phyloP scores from a whole-genome alignment of 192 early-diverging fungal genomes.

The Coemansia asiatica region DNA sequence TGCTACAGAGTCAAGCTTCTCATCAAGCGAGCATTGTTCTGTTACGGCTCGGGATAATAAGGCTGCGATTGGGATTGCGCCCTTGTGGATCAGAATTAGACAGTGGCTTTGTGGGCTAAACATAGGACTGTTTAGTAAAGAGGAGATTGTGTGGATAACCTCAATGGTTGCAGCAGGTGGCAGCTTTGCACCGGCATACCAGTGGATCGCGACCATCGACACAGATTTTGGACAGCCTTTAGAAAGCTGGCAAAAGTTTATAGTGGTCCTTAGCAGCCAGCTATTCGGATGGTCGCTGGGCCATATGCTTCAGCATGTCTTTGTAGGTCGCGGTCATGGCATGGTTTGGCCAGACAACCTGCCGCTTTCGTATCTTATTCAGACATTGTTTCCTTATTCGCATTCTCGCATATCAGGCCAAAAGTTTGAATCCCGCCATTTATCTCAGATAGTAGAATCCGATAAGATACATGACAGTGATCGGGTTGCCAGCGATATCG shows the following conservation, averaged over 20 bases:
- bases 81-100: background rate
- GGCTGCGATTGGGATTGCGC: too few species aligned
- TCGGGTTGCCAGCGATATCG: background rate
- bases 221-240: constrained; percentile 39
- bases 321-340: constrained; percentile 32
- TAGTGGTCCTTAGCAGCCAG: constrained; percentile 37
- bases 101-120: constrained; percentile 3
- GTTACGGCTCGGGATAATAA: background rate
- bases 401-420: background rate
- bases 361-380: constrained; percentile 41
- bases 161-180: constrained; percentile 49
- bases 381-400: constrained; percentile 22
- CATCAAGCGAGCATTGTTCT: background rate
- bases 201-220: constrained; percentile 47
- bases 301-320: constrained; percentile 34
- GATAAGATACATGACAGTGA: too few species aligned
- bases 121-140: constrained; percentile 16
- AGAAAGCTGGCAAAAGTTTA: constrained; percentile 33
- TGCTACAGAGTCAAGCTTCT: background rate
- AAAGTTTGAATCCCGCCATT: background rate
- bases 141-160: constrained; percentile 49
- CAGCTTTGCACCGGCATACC: constrained; percentile 48
- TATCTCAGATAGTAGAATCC: too few species aligned
- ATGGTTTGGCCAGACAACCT: constrained; percentile 44
- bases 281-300: constrained; percentile 49